Evolutionary conservation across 768 basidiomycete genomes (phyloP), one percentile per base, ranked within the genome.

Genomic region (Clathrus columnatus): DNA sequence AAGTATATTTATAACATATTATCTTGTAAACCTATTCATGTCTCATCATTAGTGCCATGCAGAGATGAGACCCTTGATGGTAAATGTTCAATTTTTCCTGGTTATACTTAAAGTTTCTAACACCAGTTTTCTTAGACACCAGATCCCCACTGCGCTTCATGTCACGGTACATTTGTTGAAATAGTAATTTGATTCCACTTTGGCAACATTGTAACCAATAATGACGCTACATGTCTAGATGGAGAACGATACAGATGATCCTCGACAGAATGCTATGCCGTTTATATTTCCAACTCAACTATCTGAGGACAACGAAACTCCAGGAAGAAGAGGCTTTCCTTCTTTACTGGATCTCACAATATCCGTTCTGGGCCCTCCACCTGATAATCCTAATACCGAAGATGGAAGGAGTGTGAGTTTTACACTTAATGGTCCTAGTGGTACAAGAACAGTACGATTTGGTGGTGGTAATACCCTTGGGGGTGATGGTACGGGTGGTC

Each of bases 11-110:
- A 14, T 21, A 21, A 7, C 29, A n/a, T 26, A 18, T 27, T 1
- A 23, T 48, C 54, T 16, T 28, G 43, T 30, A 49, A 28, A 8
- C 24, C 18, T 20, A 61, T 53, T 23, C 59, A 18, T 48, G n/a
- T 18, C 20, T 55, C 56, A 29, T 10, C 24, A 11, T 14, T 64
- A 93, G 91, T 95, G 92, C 65, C 77, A 83, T 66, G 82, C 87
- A 51, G 89, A 94, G 70, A 93, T 90, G 89, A 73, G 85, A 51
- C 90, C 91, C 1, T 71, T 92, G 46, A 90, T 87, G 86, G 89
- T 91, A 60, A 41, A 75, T 63, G 42, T 58, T 57, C 56, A n/a
- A n/a, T n/a, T 16, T n/a, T 44, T 11, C 29, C 45, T 60, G 30
- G 41, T 49, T 18, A 57, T 26, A 52, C 50, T 41, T 20, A 49